phyloP scores from a whole-genome alignment of 1,284 basidiomycete species.

The Rhodotorula sp. region DNA sequence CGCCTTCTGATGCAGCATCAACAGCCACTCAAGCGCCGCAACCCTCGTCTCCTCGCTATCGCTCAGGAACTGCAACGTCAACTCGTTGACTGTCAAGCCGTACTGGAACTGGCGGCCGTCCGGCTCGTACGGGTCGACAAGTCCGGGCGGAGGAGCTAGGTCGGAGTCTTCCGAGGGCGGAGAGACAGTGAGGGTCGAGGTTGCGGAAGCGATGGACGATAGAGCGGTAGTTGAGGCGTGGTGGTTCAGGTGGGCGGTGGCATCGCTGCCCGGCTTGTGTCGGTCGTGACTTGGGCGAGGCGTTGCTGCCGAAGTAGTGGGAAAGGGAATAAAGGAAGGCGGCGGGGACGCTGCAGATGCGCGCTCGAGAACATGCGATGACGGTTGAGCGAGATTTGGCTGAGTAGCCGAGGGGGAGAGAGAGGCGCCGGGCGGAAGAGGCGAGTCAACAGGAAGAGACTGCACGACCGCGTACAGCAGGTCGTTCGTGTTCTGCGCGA shows the following conservation, averaged over 20 bases:
- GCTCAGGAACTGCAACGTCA: constrained; percentile 91
- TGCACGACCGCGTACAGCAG: constrained; percentile 82
- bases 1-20: constrained; percentile 97
- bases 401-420: constrained; percentile 28
- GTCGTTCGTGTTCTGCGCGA: constrained; percentile 82
- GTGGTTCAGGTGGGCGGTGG: constrained; percentile 25
- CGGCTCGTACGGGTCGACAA: constrained; percentile 16
- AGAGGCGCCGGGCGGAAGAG: constrained; percentile 43
- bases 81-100: constrained; percentile 81
- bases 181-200: constrained; percentile 46
- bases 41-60: constrained; percentile 96
- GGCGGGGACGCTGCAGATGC: constrained; percentile 11
- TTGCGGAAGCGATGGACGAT: neutral
- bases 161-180: neutral
- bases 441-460: constrained; percentile 48
- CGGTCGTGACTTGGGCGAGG: constrained; percentile 31
- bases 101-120: constrained; percentile 71
- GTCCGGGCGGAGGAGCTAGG: neutral
- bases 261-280: constrained; percentile 45
- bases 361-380: constrained; percentile 4
- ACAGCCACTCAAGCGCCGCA: constrained; percentile 92
- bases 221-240: constrained; percentile 41
- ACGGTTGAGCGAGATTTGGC: neutral
- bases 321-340: constrained; percentile 28
- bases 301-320: neutral